Base-by-base conservation (phyloP, 2,329 filamentous ascomycete species). In the Escovopsis sp. region DNA sequence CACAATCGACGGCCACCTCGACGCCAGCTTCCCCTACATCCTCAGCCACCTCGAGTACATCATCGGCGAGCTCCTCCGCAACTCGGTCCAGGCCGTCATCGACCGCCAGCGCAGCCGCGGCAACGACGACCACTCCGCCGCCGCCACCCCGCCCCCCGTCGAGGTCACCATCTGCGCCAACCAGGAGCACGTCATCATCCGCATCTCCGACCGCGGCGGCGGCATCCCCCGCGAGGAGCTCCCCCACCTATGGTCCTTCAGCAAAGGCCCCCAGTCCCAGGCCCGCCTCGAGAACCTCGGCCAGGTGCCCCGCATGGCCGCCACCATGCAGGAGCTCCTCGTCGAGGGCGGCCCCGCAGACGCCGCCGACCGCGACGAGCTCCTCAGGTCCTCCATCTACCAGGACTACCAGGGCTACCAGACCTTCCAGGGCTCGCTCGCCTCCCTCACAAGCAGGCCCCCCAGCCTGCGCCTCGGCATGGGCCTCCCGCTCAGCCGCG, bases 11-110 rank as follows among this genome's bases (percentile, higher is more conserved):
- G 91, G 93, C 19, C 87, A 98, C 57, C 70, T 91, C 3, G 78
- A 85, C 28, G 88, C 88, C 4, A 94, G 80, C 30, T 98, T 98
- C 56, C 91, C 93, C 2, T 98, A 95, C 56, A 96, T 98, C 49
- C 75, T 94, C 41, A 91, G 82, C 56, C 91, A 96, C 59, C 74
- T 98, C 41, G 89, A 98, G 63, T 98, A 98, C 63, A 95, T 98
- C 53, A 76, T 98, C 44, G 88, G 91, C 41, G 91, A 98, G 65
- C 77, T 98, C 19, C 70, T 98, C 23, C 81, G 91, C 33, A 98
- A 98, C 63, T 93, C 86, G 0, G 85, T 98, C 12, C 88, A 96
- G 62, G 88, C 88, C 18, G 80, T 91, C 33, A 81, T 94, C 46
- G 89, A 95, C 56, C 75, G 77, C 49, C 77, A 80, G 12, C 42